phyloP scores from a whole-genome alignment of 1,139 yeast genomes.

The Geotrichum fermentans region DNA sequence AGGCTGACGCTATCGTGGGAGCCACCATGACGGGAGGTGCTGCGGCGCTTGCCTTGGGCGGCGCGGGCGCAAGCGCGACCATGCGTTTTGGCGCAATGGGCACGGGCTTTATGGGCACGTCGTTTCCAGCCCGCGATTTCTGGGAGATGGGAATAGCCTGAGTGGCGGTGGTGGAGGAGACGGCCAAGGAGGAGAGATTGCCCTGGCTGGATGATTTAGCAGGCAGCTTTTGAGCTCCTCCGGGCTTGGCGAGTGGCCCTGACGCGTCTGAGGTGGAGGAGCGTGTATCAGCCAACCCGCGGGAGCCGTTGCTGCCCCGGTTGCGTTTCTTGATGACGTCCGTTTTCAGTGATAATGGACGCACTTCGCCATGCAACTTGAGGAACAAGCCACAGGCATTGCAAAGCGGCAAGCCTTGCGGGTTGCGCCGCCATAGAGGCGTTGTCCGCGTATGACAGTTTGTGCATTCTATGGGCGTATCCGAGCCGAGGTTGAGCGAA shows the following conservation, averaged over 20 bases:
- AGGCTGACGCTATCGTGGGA: conserved; percentile 2
- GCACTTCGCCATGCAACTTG: conserved; percentile 83
- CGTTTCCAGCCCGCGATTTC: conserved; percentile 1
- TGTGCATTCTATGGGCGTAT: conserved; percentile 47
- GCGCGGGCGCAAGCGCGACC: conserved; percentile 27
- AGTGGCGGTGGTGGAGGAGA: conserved; percentile 10
- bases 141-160: conserved; percentile 1
- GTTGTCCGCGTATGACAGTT: conserved; percentile 88
- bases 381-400: conserved; percentile 89
- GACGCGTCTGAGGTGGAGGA: background rate
- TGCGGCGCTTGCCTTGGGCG: conserved; percentile 9
- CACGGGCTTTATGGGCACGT: conserved; percentile 21
- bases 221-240: conserved; percentile 10
- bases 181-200: conserved; percentile 3
- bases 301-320: conserved; percentile 16
- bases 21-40: conserved; percentile 15
- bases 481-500: conserved; percentile 15
- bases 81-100: conserved; percentile 32
- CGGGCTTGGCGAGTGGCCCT: background rate
- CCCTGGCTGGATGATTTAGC: conserved; percentile 5
- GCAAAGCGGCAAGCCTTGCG: conserved; percentile 84
- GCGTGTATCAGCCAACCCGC: background rate
- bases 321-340: conserved; percentile 81
- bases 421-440: conserved; percentile 88
- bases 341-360: conserved; percentile 82